Percentiles rank a stretch among this genome's conserved stretches.
These are phyloP conservation scores for Aureobasidium lini DNA, from an alignment of 2,329 filamentous ascomycete species.

Conservation along the genomic window DNA sequence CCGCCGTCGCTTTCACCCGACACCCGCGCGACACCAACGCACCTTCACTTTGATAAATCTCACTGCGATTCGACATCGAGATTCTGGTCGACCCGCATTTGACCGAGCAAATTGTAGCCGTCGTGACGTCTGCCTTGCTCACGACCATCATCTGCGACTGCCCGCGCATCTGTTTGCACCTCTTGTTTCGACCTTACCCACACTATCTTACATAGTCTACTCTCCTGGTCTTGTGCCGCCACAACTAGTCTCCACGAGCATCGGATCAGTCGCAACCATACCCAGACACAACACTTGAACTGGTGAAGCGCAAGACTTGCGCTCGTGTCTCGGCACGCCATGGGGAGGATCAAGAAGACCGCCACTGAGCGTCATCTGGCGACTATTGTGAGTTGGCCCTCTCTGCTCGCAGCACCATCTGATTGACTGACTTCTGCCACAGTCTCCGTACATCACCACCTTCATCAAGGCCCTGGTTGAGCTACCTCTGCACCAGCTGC, in stretches of 20 bases:
- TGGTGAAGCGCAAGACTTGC: slow-evolving; percentile 9
- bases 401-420: not conserved
- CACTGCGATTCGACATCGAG: not conserved
- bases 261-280: slow-evolving; percentile 1
- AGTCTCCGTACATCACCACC: slow-evolving; percentile 82
- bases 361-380: slow-evolving; percentile 47
- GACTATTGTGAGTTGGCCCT: slow-evolving; percentile 36
- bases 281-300: not conserved
- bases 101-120: slow-evolving; percentile 8
- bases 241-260: not conserved
- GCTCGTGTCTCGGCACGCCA: slow-evolving; percentile 23
- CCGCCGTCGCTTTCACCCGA: not conserved
- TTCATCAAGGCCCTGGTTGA: slow-evolving; percentile 67
- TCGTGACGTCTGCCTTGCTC: not conserved
- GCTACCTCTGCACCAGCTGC: slow-evolving; percentile 67
- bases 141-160: not conserved
- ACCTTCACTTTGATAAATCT: not conserved
- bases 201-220: not conserved
- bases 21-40: not conserved
- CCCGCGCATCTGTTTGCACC: slow-evolving; percentile 7
- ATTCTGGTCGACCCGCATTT: slow-evolving; percentile 3
- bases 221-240: not conserved
- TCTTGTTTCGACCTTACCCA: not conserved
- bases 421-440: slow-evolving; percentile 22
- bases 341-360: slow-evolving; percentile 51